Evolutionary conservation across 805 yeast species (phyloP), one percentile per base, ranked within the genome.

Genomic region (Starmerella cellae): DNA sequence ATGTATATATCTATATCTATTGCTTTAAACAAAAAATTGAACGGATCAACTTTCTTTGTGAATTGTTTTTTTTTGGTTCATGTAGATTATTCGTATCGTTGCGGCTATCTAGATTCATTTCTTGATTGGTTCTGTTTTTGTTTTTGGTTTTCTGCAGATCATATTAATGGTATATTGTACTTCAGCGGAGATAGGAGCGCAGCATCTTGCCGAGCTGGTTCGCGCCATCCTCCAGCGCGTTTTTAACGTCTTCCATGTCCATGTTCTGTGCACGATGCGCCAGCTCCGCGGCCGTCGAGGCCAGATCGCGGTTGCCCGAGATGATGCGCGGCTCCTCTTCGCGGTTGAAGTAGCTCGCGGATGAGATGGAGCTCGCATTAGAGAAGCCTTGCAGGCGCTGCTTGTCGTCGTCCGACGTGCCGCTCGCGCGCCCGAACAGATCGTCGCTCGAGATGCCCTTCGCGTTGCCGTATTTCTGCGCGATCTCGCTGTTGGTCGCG

Each of bases 401-500:
- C 49, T 71, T 71, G 36, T 70, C 70, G 42, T 79, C 79, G 31
- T 82, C 82, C 2, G 68, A 69, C 50, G 81, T 80, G 55, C 84
- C 96, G 56, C 73, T 83, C 34, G 87, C 88, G 56, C 94, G 77
- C 17, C 95, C 95, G 61, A 91, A 91, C 56, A 74, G 75, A 65
- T 87, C 93, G 63, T 91, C 97, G 2, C 96, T 87, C 0, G 97
- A 91, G 49, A 91, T 91, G 37, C 87, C 95, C 70, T 83, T 88
- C 60, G 87, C 95, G 32, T 66, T 67, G 43, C 96, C 96, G 59
- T 73, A 91, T 65, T 84, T 82, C 55, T 51, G 55, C 9, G 57
- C 57, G 13, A 59, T 52, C 41, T 56, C 63, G 34, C 59, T 52
- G 13, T 50, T 48, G 30, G 51, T 30, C 6, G 57, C 46, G 41